These are phyloP conservation scores for Yarrowia hollandica DNA, from an alignment of 805 yeast genomes.

Conservation along the genomic window DNA sequence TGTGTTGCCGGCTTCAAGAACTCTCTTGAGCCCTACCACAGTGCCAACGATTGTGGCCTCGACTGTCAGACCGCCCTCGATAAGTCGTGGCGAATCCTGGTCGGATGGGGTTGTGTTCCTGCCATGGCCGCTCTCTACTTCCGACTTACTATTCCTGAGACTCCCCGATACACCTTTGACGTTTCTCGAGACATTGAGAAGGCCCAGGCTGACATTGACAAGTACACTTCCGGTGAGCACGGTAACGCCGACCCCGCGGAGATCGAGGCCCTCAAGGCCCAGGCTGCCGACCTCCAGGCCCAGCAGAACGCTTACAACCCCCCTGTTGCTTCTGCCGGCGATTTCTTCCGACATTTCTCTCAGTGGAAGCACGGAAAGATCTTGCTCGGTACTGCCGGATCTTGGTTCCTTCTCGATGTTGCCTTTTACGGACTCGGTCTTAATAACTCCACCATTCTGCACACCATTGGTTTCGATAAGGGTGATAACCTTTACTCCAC, in stretches of 20 bases:
- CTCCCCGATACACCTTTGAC: slow-evolving; percentile 87
- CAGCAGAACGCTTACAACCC: slow-evolving; percentile 46
- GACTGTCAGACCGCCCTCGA: slow-evolving; percentile 77
- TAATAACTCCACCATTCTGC: slow-evolving; percentile 53
- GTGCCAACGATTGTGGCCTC: slow-evolving; percentile 61
- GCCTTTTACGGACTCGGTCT: slow-evolving; percentile 67
- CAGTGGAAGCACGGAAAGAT: slow-evolving; percentile 89
- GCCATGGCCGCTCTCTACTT: slow-evolving; percentile 78
- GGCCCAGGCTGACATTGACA: slow-evolving; percentile 48
- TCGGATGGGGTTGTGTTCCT: slow-evolving; percentile 91
- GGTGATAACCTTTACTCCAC: slow-evolving; percentile 63
- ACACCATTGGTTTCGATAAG: slow-evolving; percentile 55
- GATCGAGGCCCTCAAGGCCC: slow-evolving; percentile 48
- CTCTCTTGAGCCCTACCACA: slow-evolving; percentile 54
- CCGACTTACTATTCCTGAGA: slow-evolving; percentile 92
- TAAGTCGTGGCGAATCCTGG: slow-evolving; percentile 90
- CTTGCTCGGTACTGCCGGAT: slow-evolving; percentile 54
- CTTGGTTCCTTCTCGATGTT: slow-evolving; percentile 67
- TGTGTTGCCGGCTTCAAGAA: slow-evolving; percentile 76
- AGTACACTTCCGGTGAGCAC: slow-evolving; percentile 47
- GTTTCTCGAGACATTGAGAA: slow-evolving; percentile 49
- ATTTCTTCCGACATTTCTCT: slow-evolving; percentile 69
- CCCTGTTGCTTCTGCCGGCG: slow-evolving; percentile 78
- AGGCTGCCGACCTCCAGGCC: slow-evolving; percentile 54
- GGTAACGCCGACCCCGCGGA: slow-evolving; percentile 55